Conservation (phyloP, 345 rosid species). For the Theobroma cacao region DNA sequence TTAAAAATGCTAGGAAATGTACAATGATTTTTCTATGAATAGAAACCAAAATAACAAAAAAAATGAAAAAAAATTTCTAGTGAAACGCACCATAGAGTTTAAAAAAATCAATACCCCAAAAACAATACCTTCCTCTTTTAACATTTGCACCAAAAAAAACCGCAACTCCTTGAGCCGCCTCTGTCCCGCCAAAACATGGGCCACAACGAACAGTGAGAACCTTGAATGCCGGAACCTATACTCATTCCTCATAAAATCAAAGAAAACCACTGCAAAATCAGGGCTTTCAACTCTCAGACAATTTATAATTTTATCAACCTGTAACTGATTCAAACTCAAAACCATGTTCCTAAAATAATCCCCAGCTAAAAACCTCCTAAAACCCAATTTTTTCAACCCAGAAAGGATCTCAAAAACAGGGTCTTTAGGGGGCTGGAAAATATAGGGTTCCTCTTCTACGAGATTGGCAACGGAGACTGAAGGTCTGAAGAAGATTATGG, state of each 20-base stretch:
- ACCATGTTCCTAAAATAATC: constrained; percentile 30
- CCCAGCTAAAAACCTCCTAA: constrained; percentile 38
- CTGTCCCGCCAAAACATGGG: constrained; percentile 51
- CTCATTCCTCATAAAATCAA: constrained; percentile 44
- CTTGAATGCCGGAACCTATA: constrained; percentile 57
- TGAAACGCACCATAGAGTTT: neutral
- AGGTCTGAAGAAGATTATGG: constrained; percentile 32
- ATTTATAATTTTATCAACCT: constrained; percentile 46
- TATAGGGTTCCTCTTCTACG: constrained; percentile 16
- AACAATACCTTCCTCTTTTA: constrained; percentile 56
- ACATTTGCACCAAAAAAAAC: constrained; percentile 41
- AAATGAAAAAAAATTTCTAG: neutral
- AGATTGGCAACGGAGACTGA: constrained; percentile 39
- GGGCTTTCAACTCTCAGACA: constrained; percentile 41
- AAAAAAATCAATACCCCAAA: neutral
- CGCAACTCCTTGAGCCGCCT: constrained; percentile 54
- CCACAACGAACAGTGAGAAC: constrained; percentile 43
- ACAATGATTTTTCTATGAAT: neutral
- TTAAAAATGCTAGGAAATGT: neutral
- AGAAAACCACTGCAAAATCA: constrained; percentile 51
- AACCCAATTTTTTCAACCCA: constrained; percentile 46
- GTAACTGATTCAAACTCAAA: constrained; percentile 36
- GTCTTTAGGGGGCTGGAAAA: constrained; percentile 20
- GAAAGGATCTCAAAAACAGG: constrained; percentile 38
- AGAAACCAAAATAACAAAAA: neutral